A percentile compares a stretch with the other conserved stretches of the same genome.
phyloP scores from a whole-genome alignment of 75 land plant species.

The Larix kaempferi region DNA sequence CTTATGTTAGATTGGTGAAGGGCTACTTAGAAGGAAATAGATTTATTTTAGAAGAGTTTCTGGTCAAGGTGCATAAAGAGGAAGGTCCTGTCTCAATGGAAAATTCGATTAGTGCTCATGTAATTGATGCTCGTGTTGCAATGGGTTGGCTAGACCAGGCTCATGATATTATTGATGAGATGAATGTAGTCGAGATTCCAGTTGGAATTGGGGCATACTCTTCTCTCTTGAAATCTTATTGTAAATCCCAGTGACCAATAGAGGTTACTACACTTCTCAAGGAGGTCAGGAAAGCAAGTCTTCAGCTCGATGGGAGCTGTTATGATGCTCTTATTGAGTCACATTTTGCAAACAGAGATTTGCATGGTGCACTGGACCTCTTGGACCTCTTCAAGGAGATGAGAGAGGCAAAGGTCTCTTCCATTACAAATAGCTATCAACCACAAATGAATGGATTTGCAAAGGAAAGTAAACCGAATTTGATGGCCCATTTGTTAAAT shows the following conservation, averaged over 20 bases:
- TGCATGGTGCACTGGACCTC: conserved; percentile 41
- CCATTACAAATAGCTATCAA: conserved; percentile 7
- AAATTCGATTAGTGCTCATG: conserved; percentile 45
- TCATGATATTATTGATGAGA: conserved; percentile 72
- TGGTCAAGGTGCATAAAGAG: conserved; percentile 46
- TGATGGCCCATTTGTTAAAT: conserved; percentile 47
- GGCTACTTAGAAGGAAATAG: conserved; percentile 58
- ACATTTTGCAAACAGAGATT: conserved; percentile 35
- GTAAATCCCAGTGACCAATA: conserved; percentile 26
- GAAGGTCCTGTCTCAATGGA: conserved; percentile 44
- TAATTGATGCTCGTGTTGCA: conserved; percentile 58
- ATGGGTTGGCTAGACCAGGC: conserved; percentile 63
- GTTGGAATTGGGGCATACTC: conserved; percentile 45
- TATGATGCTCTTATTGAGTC: conserved; percentile 50
- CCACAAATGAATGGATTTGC: conserved; percentile 27
- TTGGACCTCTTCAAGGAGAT: conserved; percentile 66
- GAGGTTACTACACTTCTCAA: conserved; percentile 42
- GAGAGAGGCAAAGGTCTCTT: conserved; percentile 53
- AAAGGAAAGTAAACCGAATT: conserved; percentile 29
- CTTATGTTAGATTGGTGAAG: conserved; percentile 51
- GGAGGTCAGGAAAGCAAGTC: conserved; percentile 56
- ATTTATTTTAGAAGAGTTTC: conserved; percentile 43
- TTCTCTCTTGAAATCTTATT: conserved; percentile 57
- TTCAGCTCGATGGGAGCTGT: conserved; percentile 66
- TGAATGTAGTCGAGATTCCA: conserved; percentile 46